phyloP scores from a whole-genome alignment of 176 grass and related monocot species.

The Hyparrhenia diplandra region DNA sequence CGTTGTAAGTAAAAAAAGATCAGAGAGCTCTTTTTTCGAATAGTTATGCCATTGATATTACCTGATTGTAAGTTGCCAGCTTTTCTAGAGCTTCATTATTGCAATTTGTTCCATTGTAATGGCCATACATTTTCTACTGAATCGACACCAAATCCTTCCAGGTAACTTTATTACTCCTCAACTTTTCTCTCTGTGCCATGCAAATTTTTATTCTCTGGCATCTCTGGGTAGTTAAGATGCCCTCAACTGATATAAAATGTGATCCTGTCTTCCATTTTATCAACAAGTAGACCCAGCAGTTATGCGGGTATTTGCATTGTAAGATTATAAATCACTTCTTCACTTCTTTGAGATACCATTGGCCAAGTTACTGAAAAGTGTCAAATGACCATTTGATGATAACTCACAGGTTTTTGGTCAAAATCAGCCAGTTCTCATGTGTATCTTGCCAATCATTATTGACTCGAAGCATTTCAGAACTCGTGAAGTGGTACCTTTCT shows the following conservation, averaged over 20 bases:
- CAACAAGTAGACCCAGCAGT: neutral
- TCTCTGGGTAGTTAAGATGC: neutral
- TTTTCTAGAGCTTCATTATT: slow-evolving; percentile 79
- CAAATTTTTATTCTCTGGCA: neutral
- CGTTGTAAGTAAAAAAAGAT: slow-evolving; percentile 46
- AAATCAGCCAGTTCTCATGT: neutral
- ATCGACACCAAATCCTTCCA: slow-evolving; percentile 71
- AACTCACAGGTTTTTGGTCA: neutral
- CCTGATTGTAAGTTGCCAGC: neutral
- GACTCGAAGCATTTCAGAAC: neutral
- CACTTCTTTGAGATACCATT: neutral
- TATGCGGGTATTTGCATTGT: neutral
- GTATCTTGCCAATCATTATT: neutral
- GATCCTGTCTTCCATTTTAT: neutral
- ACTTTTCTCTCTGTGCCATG: neutral
- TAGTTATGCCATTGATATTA: neutral
- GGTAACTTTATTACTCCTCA: slow-evolving; percentile 28
- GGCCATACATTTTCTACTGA: slow-evolving; percentile 93
- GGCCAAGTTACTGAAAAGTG: neutral
- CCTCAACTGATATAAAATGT: neutral
- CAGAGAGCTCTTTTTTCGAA: neutral
- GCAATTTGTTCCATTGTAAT: slow-evolving; percentile 80
- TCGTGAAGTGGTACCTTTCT: neutral
- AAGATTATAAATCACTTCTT: neutral
- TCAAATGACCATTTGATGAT: neutral